Conservation (phyloP, 2,329 filamentous ascomycete species). For the Colletotrichum tofieldiae region DNA sequence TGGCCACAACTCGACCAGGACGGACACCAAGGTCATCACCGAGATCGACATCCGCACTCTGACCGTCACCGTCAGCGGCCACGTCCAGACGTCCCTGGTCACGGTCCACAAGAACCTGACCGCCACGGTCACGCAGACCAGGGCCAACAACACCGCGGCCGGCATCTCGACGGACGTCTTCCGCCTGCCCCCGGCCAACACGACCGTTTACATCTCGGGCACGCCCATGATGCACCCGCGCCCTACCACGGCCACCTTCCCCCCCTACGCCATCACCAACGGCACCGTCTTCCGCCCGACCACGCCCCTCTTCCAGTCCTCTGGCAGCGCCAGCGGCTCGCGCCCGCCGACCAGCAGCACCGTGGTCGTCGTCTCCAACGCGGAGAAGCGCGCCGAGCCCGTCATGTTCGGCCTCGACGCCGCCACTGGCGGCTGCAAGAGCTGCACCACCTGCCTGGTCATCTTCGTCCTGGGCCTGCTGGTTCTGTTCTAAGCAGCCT, state of each 20-base stretch:
- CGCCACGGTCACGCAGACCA: conserved; percentile 52
- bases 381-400: conserved; percentile 52
- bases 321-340: not conserved
- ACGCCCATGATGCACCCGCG: conserved; percentile 32
- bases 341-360: conserved; percentile 17
- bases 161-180: conserved; percentile 28
- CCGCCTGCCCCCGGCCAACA: conserved; percentile 22
- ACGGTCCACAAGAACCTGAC: conserved; percentile 46
- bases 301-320: conserved; percentile 13
- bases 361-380: conserved; percentile 52
- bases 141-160: conserved; percentile 38
- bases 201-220: conserved; percentile 47
- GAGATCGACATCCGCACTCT: conserved; percentile 49
- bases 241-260: conserved; percentile 50
- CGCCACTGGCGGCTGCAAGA: conserved; percentile 50
- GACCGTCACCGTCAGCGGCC: conserved; percentile 47
- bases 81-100: conserved; percentile 29
- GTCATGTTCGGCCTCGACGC: conserved; percentile 44
- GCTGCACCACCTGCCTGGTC: conserved; percentile 52
- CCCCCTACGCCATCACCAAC: conserved; percentile 44
- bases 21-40: conserved; percentile 50
- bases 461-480: conserved; percentile 54
- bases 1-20: conserved; percentile 41
- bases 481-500: conserved; percentile 51
- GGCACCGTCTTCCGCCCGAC: conserved; percentile 39